Evolutionary conservation across 306 rosid species (phyloP).

Genomic region (Acmispon strigosus): DNA sequence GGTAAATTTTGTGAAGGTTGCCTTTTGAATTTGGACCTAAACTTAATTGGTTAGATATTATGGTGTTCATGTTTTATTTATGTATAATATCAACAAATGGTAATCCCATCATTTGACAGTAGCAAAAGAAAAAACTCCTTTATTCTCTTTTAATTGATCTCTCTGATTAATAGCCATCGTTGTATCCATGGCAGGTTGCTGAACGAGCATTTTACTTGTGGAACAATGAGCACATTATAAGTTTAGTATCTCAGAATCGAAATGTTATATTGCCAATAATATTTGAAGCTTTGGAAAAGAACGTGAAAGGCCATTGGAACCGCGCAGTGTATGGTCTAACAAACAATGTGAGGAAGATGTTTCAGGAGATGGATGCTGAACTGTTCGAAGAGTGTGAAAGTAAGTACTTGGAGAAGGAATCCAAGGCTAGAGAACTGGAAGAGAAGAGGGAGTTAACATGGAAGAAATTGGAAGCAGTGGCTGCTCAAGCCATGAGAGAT

Average conservation of each 20-base stretch:
- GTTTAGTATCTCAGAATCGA: slow-evolving; percentile 48
- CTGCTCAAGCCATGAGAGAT: slow-evolving; percentile 42
- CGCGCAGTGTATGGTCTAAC: slow-evolving; percentile 44
- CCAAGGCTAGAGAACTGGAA: slow-evolving; percentile 33
- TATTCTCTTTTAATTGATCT: neutral
- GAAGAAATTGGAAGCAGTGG: slow-evolving; percentile 58
- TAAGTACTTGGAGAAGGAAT: slow-evolving; percentile 39
- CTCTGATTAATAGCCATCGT: neutral
- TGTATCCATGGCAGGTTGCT: slow-evolving; percentile 47
- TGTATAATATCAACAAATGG: neutral
- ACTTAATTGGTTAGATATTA: slow-evolving; percentile 1
- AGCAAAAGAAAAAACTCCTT: neutral
- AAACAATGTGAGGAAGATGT: slow-evolving; percentile 45
- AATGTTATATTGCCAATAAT: slow-evolving; percentile 46
- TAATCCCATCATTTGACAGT: neutral
- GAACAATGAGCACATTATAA: slow-evolving; percentile 55
- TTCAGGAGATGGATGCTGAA: slow-evolving; percentile 50
- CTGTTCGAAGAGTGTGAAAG: slow-evolving; percentile 49
- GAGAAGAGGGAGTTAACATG: slow-evolving; percentile 48
- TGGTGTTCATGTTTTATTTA: neutral
- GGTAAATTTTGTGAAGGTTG: neutral
- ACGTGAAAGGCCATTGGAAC: slow-evolving; percentile 58
- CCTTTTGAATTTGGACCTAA: slow-evolving; percentile 13
- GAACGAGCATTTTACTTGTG: slow-evolving; percentile 62
- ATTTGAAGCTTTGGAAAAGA: slow-evolving; percentile 56